A percentile compares a stretch with the other conserved stretches of the same genome.
phyloP scores from a whole-genome alignment of 352 stramenopile species.

The Pythium oligandrum region DNA sequence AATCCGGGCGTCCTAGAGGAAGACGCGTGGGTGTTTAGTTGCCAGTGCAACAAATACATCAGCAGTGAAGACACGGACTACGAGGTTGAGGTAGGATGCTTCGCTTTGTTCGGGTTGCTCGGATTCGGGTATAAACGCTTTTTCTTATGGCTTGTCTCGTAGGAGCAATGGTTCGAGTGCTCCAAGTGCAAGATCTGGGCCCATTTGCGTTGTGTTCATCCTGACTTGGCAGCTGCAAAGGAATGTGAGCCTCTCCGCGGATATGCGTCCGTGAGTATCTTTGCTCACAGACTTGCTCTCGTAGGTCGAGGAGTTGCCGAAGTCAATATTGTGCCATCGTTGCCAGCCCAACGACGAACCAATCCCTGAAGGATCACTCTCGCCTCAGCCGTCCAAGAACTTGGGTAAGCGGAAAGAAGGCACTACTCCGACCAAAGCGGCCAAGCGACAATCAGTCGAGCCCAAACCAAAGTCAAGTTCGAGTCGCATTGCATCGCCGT shows the following conservation, averaged over 20 bases:
- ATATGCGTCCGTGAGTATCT: background rate
- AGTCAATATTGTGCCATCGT: constrained; percentile 52
- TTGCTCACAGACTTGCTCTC: background rate
- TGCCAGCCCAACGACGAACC: constrained; percentile 21
- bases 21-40: constrained; percentile 75
- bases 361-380: background rate
- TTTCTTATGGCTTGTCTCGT: background rate
- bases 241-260: constrained; percentile 13
- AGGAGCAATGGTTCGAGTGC: constrained; percentile 84
- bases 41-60: constrained; percentile 54
- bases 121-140: no score
- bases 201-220: constrained; percentile 65
- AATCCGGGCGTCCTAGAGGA: constrained; percentile 35
- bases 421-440: constrained; percentile 25
- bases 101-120: no score
- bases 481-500: constrained; percentile 10
- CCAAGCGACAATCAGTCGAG: constrained; percentile 11
- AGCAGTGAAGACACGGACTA: constrained; percentile 48
- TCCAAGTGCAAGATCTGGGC: constrained; percentile 74
- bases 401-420: constrained; percentile 11
- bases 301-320: constrained; percentile 35
- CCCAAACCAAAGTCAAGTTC: constrained; percentile 3
- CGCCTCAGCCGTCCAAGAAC: constrained; percentile 2
- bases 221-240: constrained; percentile 24
- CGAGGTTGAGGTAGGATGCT: constrained; percentile 42